Evolutionary conservation across 768 basidiomycete species (phyloP).

Genomic region (Russula dissimulans): DNA sequence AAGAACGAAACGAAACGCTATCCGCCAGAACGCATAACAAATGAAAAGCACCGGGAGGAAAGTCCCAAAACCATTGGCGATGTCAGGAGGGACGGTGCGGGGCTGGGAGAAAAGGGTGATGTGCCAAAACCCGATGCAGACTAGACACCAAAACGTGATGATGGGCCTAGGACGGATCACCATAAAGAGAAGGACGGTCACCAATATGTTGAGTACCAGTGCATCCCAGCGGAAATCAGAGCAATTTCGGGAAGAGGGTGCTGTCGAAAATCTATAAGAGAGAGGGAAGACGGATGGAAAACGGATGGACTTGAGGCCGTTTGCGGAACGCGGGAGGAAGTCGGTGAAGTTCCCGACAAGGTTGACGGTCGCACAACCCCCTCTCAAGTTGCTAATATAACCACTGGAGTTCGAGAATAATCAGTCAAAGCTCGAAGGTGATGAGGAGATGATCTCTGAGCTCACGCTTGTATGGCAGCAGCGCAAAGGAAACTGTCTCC

Average conservation of each 20-base stretch:
- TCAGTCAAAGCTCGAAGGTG: background rate
- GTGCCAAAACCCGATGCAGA: constrained; percentile 84
- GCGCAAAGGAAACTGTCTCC: constrained; percentile 82
- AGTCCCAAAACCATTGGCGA: constrained; percentile 63
- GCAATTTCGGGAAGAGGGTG: constrained; percentile 50
- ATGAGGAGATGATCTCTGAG: constrained; percentile 11
- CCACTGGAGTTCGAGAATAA: constrained; percentile 37
- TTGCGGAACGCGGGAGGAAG: constrained; percentile 47
- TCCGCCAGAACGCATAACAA: constrained; percentile 69
- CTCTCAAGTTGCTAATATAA: constrained; percentile 48
- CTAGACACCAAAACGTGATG: constrained; percentile 64
- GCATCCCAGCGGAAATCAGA: constrained; percentile 60
- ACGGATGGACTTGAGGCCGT: constrained; percentile 61
- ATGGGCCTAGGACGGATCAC: constrained; percentile 63
- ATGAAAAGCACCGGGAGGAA: constrained; percentile 77
- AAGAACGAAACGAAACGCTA: constrained; percentile 64
- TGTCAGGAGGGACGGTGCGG: constrained; percentile 50
- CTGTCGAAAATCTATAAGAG: constrained; percentile 47
- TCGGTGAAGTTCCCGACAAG: constrained; percentile 66
- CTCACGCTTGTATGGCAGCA: constrained; percentile 72
- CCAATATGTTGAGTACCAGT: constrained; percentile 61
- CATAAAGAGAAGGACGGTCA: constrained; percentile 60
- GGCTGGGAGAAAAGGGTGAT: constrained; percentile 72
- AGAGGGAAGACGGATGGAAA: constrained; percentile 72
- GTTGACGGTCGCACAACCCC: constrained; percentile 68